Base-by-base conservation (phyloP, 2,329 filamentous ascomycete genomes). In the Fusarium algeriense region DNA sequence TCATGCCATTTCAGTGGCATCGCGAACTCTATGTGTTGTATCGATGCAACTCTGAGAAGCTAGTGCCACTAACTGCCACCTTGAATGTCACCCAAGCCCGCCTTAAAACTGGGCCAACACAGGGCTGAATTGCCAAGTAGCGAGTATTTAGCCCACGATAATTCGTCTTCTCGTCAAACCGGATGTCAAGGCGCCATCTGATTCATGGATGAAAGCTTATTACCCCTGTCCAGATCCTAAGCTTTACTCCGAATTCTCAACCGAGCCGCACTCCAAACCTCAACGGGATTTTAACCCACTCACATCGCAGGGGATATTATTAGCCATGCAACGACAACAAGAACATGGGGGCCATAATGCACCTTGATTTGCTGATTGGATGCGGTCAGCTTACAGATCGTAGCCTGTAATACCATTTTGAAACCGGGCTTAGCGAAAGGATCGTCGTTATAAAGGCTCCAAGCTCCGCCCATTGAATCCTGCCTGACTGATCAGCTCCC, bases 351-450 rank as follows among this genome's bases (percentile, higher is more conserved):
- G 30, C 52, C 23, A 40, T 56, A 41, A 49, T 10, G 26, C 8
- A 34, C 46, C 49, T 49, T 69, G 68, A 71, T 71, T 72, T 69
- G 64, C 43, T 38, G 55, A 54, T 32, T 55, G 20, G n/a, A 32
- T 46, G 66, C 48, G 45, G 69, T 66, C 64, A 69, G 69, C 69
- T 69, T 71, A 66, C 41, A 38, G 60, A 64, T 71, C 63, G 50
- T 37, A 71, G 40, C 37, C 49, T 26, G 23, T 20, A 45, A 49
- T 59, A 23, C 50, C 41, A n/a, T 30, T 55, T 41, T 60, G 58
- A 69, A 71, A 69, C 68, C 38, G 43, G 35, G 40, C 37, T 26
- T 52, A 38, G 44, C 43, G 34, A 44, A 28, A 40, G 38, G 68
- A 65, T 54, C 58, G 45, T 57, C 60, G 35, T 20, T 65, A 69